These are phyloP conservation scores for Rhizopus delemar DNA, from an alignment of 371 early-diverging fungal genomes.

Conservation along the genomic window DNA sequence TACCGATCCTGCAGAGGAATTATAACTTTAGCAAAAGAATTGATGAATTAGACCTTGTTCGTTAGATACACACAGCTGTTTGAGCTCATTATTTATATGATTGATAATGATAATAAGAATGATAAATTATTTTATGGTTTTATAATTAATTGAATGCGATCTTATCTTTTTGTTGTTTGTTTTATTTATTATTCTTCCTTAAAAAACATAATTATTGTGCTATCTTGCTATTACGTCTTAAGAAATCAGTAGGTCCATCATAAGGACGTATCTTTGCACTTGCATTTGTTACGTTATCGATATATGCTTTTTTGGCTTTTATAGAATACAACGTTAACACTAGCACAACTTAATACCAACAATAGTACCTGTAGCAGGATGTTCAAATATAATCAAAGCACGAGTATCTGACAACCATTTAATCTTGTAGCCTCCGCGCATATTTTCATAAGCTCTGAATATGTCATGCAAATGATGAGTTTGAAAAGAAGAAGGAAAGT, in stretches of 20 bases:
- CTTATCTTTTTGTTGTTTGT: no score
- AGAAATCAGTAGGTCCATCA: conserved; percentile 19
- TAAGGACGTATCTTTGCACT: conserved; percentile 27
- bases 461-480: conserved; percentile 60
- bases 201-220: no score
- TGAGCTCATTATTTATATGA: no score
- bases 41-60: no score
- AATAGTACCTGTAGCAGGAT: conserved; percentile 59
- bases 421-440: conserved; percentile 72
- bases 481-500: conserved; percentile 56
- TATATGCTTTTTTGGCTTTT: conserved; percentile 50
- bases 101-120: no score
- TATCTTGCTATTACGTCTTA: conserved; percentile 4
- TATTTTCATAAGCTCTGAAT: conserved; percentile 53
- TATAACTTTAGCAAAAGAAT: no score
- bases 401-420: conserved; percentile 78
- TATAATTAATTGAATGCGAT: no score
- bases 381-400: conserved; percentile 72
- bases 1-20: no score
- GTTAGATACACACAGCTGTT: no score
- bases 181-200: no score
- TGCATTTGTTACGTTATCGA: conserved; percentile 25
- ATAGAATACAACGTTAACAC: background rate
- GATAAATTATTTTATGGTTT: no score
- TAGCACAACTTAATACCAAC: no score